Conservation (phyloP, 2,329 filamentous ascomycete species). For the Fusarium staphyleae region DNA sequence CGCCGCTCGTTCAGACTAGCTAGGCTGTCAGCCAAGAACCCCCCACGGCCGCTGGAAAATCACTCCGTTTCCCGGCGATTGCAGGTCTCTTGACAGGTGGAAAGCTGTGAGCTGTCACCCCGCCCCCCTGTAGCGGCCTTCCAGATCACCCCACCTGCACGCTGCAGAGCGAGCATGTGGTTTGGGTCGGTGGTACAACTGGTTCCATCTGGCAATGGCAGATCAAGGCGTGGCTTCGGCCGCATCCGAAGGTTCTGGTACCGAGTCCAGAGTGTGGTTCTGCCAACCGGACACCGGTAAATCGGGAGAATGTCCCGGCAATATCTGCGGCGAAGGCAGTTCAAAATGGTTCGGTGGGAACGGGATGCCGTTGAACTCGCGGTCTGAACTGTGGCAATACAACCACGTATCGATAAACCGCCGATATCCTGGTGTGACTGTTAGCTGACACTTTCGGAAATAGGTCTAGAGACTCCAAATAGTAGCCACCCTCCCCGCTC, state of each 20-base stretch:
- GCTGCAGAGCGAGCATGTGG: constrained; percentile 36
- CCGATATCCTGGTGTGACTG: constrained; percentile 45
- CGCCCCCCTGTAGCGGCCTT: constrained; percentile 19
- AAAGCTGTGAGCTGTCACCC: constrained; percentile 14
- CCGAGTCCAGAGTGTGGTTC: constrained; percentile 35
- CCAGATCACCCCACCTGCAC: constrained; percentile 39
- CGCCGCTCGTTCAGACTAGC: constrained; percentile 1
- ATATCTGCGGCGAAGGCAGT: constrained; percentile 56
- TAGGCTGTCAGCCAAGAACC: constrained; percentile 20
- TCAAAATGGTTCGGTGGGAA: constrained; percentile 56
- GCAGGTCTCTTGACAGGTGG: constrained; percentile 21
- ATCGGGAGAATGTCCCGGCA: constrained; percentile 42
- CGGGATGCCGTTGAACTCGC: constrained; percentile 54
- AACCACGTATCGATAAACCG: constrained; percentile 57
- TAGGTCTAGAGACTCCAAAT: constrained; percentile 11
- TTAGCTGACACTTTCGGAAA: constrained; percentile 34
- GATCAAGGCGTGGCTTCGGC: constrained; percentile 39
- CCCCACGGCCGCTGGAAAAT: constrained; percentile 16
- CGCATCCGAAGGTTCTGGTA: constrained; percentile 37
- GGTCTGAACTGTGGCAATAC: constrained; percentile 55
- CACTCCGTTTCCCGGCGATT: constrained; percentile 8
- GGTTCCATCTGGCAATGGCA: constrained; percentile 15
- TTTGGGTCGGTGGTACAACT: constrained; percentile 33
- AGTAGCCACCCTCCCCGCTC: constrained; percentile 11
- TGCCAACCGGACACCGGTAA: constrained; percentile 39